These are phyloP conservation scores for Baudoinia panamericana DNA, from an alignment of 495 filamentous ascomycete species.

Conservation along the genomic window DNA sequence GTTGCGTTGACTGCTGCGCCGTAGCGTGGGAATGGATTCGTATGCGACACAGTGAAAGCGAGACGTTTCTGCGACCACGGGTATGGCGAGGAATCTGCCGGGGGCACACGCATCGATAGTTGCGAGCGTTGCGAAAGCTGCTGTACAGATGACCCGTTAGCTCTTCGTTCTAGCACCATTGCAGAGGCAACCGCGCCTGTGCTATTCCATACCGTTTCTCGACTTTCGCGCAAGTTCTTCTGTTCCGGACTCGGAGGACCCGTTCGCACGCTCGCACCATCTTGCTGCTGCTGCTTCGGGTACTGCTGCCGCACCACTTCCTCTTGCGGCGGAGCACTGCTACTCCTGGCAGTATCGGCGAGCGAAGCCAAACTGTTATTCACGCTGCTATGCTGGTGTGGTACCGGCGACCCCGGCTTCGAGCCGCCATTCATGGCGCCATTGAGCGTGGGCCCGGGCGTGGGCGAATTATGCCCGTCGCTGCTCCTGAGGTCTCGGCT, in stretches of 20 bases:
- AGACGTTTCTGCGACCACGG: conserved; percentile 89
- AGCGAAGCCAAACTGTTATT: conserved; percentile 44
- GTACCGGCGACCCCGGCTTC: conserved; percentile 39
- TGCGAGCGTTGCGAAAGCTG: too few species aligned
- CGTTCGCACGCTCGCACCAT: not conserved
- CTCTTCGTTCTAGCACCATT: not conserved
- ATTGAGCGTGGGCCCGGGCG: conserved; percentile 28
- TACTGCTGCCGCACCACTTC: not conserved
- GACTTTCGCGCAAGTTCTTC: conserved; percentile 24
- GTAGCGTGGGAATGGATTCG: conserved; percentile 90
- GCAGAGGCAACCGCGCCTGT: not conserved
- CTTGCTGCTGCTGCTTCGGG: not conserved
- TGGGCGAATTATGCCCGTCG: conserved; percentile 20
- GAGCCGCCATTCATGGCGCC: conserved; percentile 18
- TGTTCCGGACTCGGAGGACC: conserved; percentile 41
- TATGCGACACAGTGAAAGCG: conserved; percentile 68
- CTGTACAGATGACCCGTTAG: too few species aligned
- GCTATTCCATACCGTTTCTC: conserved; percentile 2
- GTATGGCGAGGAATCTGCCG: conserved; percentile 53
- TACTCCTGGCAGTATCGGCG: conserved; percentile 2
- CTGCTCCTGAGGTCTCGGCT: conserved; percentile 36
- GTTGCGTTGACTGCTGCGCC: conserved; percentile 89
- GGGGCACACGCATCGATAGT: conserved; percentile 25
- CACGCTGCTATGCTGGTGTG: conserved; percentile 40
- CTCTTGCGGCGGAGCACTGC: conserved; percentile 5